Evolutionary conservation across 2,329 filamentous ascomycete species (phyloP), one percentile per base, ranked within the genome.

Genomic region (Thermomyces lanuginosus): DNA sequence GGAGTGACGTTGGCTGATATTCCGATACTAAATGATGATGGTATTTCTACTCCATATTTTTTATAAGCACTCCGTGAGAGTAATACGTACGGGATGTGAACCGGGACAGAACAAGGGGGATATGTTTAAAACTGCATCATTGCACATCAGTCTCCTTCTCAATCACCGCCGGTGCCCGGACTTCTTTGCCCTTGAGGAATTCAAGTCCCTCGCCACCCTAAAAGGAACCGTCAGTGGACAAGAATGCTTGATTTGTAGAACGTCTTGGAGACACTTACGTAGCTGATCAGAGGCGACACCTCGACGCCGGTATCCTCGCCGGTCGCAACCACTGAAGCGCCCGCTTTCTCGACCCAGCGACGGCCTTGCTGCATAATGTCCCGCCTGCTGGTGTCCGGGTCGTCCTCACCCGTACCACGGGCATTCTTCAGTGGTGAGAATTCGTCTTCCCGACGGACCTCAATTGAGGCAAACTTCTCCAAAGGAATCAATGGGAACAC

Each of bases 391-490:
- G 89, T 98, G 41, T 92, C 83, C 7, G 82, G 79, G 52, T 93
- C 82, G 48, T 98, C 89, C 58, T 92, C 79, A 16, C 80, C 81
- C 21, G 80, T 83, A 29, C 83, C 81, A 36, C 64, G 67, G 7
- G 71, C 72, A 48, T 98, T 98, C 73, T 98, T 98, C 40, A 98
- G 63, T 4, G 89, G 89, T 15, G 83, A 93, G 62, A 98, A 98
- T 59, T 98, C 89, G 42, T 98, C 89, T 61, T 93, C 84, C 35
- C 89, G 81, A 55, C 75, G 81, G 27, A 98, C 89, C 59, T 98
- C 89, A 60, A 95, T 76, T 56, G 76, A 92, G 13, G 84, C 89
- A 48, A 98, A 98, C 59, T 91, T 83, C 39, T 75, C 67, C 37
- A 98, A 71, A 10, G 75, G 61, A 27, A 92, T 64, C 63, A 86